phyloP scores from a whole-genome alignment of 2,329 filamentous ascomycete genomes.

The Eutypella sp. region DNA sequence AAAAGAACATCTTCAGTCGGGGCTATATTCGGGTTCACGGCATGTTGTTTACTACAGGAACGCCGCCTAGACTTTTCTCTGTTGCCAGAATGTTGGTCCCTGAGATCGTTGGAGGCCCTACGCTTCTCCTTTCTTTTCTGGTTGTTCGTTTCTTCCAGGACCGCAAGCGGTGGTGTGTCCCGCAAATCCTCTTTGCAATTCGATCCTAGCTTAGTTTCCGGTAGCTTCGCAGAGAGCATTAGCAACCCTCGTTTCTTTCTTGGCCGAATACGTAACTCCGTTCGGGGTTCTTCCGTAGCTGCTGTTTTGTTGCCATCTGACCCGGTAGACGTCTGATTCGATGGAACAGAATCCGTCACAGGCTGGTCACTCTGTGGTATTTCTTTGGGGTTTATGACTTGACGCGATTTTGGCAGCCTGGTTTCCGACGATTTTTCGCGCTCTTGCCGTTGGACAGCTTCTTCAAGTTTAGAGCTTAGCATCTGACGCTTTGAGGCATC shows the following conservation, averaged over 20 bases:
- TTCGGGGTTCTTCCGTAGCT: slow-evolving; percentile 28
- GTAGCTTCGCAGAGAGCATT: slow-evolving; percentile 36
- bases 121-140: not conserved
- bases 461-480: not conserved
- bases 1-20: not conserved
- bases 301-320: slow-evolving; percentile 5
- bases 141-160: not conserved
- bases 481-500: not conserved
- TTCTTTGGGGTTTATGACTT: not conserved
- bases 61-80: not conserved
- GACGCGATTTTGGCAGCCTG: not conserved
- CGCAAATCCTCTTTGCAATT: not conserved
- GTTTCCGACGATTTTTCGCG: not conserved
- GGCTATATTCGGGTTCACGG: not conserved
- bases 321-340: not conserved
- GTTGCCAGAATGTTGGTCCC: not conserved
- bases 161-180: not conserved
- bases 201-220: slow-evolving; percentile 1
- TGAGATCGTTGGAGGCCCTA: not conserved
- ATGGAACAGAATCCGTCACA: not conserved
- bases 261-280: slow-evolving; percentile 42
- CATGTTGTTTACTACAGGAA: not conserved
- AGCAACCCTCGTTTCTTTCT: slow-evolving; percentile 44
- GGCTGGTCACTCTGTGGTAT: not conserved
- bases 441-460: not conserved